phyloP scores from a whole-genome alignment of 2,329 filamentous ascomycete species.

The Cephalotrichum gorgonifer region DNA sequence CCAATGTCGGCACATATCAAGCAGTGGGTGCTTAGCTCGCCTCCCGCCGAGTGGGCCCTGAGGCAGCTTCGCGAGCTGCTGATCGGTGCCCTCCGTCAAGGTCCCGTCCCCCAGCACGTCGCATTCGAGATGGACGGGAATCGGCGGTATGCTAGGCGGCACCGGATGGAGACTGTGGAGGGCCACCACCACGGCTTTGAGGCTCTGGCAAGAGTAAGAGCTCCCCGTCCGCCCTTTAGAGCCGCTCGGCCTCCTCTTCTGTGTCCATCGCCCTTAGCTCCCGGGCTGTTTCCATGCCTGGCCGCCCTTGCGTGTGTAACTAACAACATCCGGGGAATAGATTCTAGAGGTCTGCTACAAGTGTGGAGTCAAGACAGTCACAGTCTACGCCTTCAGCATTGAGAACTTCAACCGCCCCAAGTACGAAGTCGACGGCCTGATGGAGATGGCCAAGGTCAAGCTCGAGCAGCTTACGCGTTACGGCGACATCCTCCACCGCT shows the following conservation, averaged over 20 bases:
- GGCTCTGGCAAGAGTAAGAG: slow-evolving; percentile 70
- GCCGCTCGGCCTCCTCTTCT: neutral
- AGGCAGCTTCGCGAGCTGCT: slow-evolving; percentile 70
- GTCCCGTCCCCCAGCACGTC: slow-evolving; percentile 86
- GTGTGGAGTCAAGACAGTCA: slow-evolving; percentile 90
- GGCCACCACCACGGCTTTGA: slow-evolving; percentile 95
- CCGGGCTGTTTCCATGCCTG: neutral
- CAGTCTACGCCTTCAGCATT: slow-evolving; percentile 96
- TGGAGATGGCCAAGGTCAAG: slow-evolving; percentile 97
- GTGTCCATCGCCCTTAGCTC: neutral
- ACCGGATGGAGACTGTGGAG: slow-evolving; percentile 92
- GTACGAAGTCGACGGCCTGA: slow-evolving; percentile 91
- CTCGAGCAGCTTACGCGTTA: slow-evolving; percentile 85
- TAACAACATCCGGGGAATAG: slow-evolving; percentile 31
- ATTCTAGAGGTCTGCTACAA: slow-evolving; percentile 98
- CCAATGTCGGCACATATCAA: slow-evolving; percentile 36
- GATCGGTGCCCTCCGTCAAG: slow-evolving; percentile 81
- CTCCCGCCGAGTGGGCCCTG: slow-evolving; percentile 84
- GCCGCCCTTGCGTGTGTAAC: slow-evolving; percentile 1
- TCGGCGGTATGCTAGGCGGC: slow-evolving; percentile 76
- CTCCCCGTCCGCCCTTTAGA: neutral
- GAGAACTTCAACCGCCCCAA: slow-evolving; percentile 98
- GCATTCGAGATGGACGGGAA: slow-evolving; percentile 99
- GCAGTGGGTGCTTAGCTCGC: slow-evolving; percentile 74
- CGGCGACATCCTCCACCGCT: slow-evolving; percentile 84